These are phyloP conservation scores for Trichoderma guizhouense DNA, from an alignment of 2,329 filamentous ascomycete species.

Conservation along the genomic window DNA sequence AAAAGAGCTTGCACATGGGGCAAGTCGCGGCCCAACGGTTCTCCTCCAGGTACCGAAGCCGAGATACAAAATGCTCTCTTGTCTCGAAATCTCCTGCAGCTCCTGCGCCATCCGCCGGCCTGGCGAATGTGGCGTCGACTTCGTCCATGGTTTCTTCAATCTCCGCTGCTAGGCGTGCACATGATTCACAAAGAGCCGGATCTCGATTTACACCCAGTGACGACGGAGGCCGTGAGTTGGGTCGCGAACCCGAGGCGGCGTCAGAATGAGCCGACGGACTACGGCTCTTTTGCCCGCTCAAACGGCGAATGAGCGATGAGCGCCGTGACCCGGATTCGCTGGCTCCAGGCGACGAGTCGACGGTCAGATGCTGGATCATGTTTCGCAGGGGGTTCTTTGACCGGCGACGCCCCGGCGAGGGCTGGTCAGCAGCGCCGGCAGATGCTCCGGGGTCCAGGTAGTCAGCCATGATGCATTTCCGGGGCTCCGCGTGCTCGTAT, in stretches of 20 bases:
- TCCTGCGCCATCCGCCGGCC: constrained; percentile 26
- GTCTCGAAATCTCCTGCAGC: constrained; percentile 33
- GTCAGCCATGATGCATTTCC: constrained; percentile 28
- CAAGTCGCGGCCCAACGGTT: constrained; percentile 34
- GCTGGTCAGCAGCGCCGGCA: constrained; percentile 21
- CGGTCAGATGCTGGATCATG: constrained; percentile 39
- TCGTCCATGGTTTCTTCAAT: constrained; percentile 34
- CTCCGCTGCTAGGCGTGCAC: constrained; percentile 33
- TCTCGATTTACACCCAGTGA: constrained; percentile 26
- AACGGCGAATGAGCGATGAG: constrained; percentile 34
- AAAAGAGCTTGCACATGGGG: constrained; percentile 35
- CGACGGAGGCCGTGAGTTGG: constrained; percentile 22
- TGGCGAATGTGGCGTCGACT: constrained; percentile 31
- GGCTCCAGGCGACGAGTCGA: constrained; percentile 28
- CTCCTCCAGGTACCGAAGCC: constrained; percentile 31
- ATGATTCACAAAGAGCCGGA: constrained; percentile 31
- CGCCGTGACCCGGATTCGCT: constrained; percentile 29
- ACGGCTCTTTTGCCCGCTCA: constrained; percentile 36
- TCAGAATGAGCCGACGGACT: constrained; percentile 36
- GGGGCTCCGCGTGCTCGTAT: background rate
- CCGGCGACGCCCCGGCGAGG: constrained; percentile 30
- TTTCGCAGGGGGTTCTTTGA: constrained; percentile 36
- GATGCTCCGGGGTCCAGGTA: constrained; percentile 27
- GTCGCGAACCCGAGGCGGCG: constrained; percentile 20
- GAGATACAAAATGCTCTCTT: constrained; percentile 30